These are phyloP conservation scores for Blastomyces gilchristii DNA, from an alignment of 2,329 filamentous ascomycete genomes.

Conservation along the genomic window DNA sequence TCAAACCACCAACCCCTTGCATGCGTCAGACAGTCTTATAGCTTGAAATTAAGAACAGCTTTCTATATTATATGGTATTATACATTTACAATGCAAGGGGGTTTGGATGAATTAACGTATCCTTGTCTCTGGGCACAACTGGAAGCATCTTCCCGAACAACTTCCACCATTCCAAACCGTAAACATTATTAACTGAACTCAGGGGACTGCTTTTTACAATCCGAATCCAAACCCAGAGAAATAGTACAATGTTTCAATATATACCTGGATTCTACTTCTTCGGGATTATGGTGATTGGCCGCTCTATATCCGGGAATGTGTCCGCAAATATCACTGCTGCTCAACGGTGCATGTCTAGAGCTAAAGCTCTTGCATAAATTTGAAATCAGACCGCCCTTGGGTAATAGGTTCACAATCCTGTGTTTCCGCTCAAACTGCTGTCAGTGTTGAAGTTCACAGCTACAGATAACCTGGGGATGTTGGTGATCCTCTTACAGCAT, in stretches of 20 bases:
- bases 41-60: background rate
- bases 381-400: background rate
- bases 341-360: background rate
- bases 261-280: background rate
- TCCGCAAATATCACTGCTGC: background rate
- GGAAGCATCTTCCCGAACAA: background rate
- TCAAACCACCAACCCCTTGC: background rate
- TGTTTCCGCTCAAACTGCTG: background rate
- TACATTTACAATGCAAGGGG: background rate
- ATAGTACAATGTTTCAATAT: background rate
- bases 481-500: background rate
- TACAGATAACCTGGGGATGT: background rate
- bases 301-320: too few species aligned
- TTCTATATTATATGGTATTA: background rate
- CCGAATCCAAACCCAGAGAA: background rate
- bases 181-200: background rate
- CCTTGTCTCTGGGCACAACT: background rate
- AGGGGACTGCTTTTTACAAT: background rate
- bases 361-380: background rate
- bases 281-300: background rate
- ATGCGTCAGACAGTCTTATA: background rate
- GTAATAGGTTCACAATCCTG: background rate
- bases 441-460: background rate
- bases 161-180: background rate
- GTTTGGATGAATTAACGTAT: background rate